Conservation (phyloP, 108 stramenopile species). For the Cyclotella distinguenda region DNA sequence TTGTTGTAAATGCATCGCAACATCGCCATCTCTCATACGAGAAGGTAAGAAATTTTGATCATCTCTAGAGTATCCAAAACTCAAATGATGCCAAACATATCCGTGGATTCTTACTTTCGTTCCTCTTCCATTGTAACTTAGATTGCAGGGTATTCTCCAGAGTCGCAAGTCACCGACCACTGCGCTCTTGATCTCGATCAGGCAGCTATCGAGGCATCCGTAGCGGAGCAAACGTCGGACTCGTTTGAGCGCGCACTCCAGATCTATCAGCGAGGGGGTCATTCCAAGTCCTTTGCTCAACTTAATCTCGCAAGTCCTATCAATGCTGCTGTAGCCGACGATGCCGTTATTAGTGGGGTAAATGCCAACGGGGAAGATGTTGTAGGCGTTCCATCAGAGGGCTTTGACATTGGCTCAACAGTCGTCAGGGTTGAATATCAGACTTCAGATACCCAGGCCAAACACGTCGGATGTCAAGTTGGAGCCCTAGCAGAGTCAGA, state of each 20-base stretch:
- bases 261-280: constrained; percentile 64
- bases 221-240: constrained; percentile 26
- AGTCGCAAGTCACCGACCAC: constrained; percentile 54
- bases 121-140: constrained; percentile 37
- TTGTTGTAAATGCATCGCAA: background rate
- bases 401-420: constrained; percentile 27
- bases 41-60: background rate
- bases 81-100: background rate
- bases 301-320: constrained; percentile 52
- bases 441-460: constrained; percentile 45
- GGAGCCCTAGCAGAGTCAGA: constrained; percentile 49
- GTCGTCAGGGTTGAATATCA: constrained; percentile 55
- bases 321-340: constrained; percentile 18
- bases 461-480: constrained; percentile 69
- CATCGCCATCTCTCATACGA: background rate
- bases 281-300: constrained; percentile 65
- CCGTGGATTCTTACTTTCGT: no score
- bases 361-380: constrained; percentile 49
- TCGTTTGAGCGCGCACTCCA: constrained; percentile 42
- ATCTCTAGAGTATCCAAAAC: background rate
- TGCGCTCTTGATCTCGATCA: constrained; percentile 77
- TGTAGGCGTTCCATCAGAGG: constrained; percentile 44
- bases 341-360: constrained; percentile 36
- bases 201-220: constrained; percentile 52
- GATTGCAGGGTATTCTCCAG: constrained; percentile 68